Evolutionary conservation across 805 yeast genomes (phyloP), one percentile per base, ranked within the genome.

Genomic region (Starmerella powellii): DNA sequence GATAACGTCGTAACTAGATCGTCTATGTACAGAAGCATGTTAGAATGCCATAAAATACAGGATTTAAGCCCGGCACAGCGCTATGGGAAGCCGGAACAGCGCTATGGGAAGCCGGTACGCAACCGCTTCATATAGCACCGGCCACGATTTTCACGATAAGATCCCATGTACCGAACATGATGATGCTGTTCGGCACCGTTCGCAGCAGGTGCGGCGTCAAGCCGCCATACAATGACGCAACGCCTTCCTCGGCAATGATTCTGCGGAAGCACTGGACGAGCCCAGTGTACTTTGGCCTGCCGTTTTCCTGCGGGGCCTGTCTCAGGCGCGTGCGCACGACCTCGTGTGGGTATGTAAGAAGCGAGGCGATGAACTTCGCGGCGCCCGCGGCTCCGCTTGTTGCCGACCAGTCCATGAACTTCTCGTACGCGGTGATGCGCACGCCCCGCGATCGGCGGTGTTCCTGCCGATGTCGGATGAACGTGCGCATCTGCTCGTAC

Each of bases 161-260:
- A 59, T 91, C 99, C 97, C 97, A 91, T 3, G 97, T 87, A 35
- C 99, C 98, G 67, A 91, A 91, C 98, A 91, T 91, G 53, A 91
- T 88, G 59, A 91, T 86, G 56, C 94, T 82, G 63, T 91, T 91
- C 3, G 99, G 99, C 40, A 91, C 98, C 0, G 98, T 91, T 63
- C 98, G 75, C 66, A 91, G 72, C 56, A 91, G 66, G 63, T 91
- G 99, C 3, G 99, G 96, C 1, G 99, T 91, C 55, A 91, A 69
- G 1, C 99, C 99, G 42, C 99, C 95, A 59, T 91, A 91, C 85
- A 91, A 81, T 11, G 95, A 80, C 6, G 72, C 78, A 40, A 88
- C 62, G 1, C 99, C 98, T 64, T 91, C 98, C 57, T 91, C 95
- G 55, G 79, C 82, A 15, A 85, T 64, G n/a, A 91, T 76, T 24